Conservation (phyloP, 176 grass and related monocot genomes). For the Tillandsia fasciculata region DNA sequence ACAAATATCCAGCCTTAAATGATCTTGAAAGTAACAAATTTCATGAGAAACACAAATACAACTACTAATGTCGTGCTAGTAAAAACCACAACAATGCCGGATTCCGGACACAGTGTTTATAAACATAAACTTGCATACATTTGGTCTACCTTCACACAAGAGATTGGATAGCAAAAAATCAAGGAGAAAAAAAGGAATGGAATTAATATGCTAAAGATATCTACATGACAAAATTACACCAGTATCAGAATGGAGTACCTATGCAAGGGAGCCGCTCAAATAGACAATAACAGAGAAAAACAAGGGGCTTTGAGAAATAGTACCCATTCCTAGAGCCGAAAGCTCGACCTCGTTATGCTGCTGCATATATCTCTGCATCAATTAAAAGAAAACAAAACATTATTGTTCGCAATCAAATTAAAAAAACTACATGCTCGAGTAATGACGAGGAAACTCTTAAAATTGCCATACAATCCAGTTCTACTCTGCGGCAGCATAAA, state of each 20-base stretch:
- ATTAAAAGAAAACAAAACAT: slow-evolving; percentile 23
- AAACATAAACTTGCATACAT: too few species aligned
- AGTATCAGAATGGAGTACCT: background rate
- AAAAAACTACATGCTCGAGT: background rate
- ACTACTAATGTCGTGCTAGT: background rate
- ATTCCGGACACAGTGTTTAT: too few species aligned
- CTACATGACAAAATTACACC: background rate
- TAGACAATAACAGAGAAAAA: background rate
- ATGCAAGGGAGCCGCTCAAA: slow-evolving; percentile 1
- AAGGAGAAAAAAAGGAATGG: background rate
- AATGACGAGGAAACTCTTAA: too few species aligned
- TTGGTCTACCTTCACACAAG: too few species aligned
- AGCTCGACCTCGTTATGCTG: slow-evolving; percentile 66
- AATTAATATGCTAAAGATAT: background rate
- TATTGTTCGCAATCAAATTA: background rate
- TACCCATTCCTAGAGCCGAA: slow-evolving; percentile 88
- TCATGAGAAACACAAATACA: background rate
- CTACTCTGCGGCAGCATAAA: too few species aligned
- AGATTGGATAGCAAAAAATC: background rate
- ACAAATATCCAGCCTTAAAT: background rate
- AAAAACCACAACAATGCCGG: background rate
- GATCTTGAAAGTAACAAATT: background rate
- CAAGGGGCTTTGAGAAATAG: slow-evolving; percentile 1
- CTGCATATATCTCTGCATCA: slow-evolving; percentile 72
- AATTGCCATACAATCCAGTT: too few species aligned